phyloP scores from a whole-genome alignment of 2,329 filamentous ascomycete species.

The Pseudogymnoascus verrucosus region DNA sequence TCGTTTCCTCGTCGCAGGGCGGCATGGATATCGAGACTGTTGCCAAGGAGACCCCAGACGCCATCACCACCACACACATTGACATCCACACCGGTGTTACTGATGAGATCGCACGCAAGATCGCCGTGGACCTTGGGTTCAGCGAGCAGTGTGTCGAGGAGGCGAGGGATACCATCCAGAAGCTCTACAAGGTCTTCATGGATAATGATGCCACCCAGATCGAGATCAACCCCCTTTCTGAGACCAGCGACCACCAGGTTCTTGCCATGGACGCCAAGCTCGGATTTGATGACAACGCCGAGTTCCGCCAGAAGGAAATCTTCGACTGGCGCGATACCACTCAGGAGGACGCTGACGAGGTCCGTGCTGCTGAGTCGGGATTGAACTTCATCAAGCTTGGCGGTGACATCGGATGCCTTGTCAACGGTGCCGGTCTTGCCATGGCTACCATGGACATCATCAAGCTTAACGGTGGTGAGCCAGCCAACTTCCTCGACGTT shows the following conservation, averaged over 20 bases:
- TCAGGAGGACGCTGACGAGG: constrained; percentile 96
- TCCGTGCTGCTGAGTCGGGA: constrained; percentile 87
- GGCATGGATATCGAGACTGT: constrained; percentile 99
- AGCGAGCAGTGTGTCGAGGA: constrained; percentile 96
- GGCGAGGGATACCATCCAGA: constrained; percentile 93
- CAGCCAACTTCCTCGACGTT: constrained; percentile 98
- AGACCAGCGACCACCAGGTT: constrained; percentile 97
- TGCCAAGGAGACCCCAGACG: constrained; percentile 93
- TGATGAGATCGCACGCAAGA: constrained; percentile 84
- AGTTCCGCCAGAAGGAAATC: constrained; percentile 95
- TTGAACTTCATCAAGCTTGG: constrained; percentile 99
- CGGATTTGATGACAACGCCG: constrained; percentile 96
- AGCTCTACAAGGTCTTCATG: constrained; percentile 97
- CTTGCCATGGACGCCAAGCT: constrained; percentile 99
- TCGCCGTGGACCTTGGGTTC: constrained; percentile 90
- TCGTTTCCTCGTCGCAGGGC: constrained; percentile 95
- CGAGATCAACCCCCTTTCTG: constrained; percentile 97
- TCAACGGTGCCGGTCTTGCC: constrained; percentile 97
- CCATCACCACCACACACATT: constrained; percentile 88
- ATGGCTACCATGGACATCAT: constrained; percentile 99
- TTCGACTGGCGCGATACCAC: constrained; percentile 89
- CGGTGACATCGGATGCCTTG: constrained; percentile 96
- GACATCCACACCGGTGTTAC: constrained; percentile 94
- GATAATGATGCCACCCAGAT: constrained; percentile 99
- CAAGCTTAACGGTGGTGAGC: constrained; percentile 94